Evolutionary conservation across 2,329 filamentous ascomycete species (phyloP).

Genomic region (Pestalotiopsis sp.): DNA sequence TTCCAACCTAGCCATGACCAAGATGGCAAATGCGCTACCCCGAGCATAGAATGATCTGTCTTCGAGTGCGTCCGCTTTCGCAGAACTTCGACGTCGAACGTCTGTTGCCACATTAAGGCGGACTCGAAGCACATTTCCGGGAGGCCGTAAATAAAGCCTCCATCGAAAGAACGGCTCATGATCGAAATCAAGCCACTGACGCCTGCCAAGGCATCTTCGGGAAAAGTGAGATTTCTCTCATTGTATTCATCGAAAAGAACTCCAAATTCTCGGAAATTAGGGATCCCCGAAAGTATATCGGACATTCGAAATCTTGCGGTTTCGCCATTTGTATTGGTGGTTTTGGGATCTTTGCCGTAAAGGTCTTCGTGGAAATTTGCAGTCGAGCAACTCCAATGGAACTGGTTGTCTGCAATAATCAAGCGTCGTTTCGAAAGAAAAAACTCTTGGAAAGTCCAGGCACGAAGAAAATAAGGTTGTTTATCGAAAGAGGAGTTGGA

Average conservation of each 20-base stretch:
- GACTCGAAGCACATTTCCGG: slow-evolving; percentile 1
- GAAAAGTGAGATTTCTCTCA: neutral
- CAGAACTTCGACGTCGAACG: neutral
- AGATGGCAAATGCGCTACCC: neutral
- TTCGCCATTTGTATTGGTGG: neutral
- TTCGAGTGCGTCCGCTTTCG: neutral
- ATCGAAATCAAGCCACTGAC: neutral
- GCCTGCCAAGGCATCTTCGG: slow-evolving; percentile 9
- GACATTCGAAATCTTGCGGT: neutral
- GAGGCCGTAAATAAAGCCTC: slow-evolving; percentile 2
- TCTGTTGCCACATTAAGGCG: neutral
- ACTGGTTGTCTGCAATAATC: neutral
- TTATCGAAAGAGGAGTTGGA: no score
- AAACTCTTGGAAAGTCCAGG: slow-evolving; percentile 11
- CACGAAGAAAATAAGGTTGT: slow-evolving; percentile 1
- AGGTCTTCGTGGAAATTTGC: neutral
- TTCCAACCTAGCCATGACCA: slow-evolving; percentile 11
- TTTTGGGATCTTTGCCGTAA: neutral
- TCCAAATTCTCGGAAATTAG: neutral
- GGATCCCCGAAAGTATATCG: neutral
- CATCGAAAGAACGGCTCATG: neutral
- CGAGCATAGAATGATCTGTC: neutral
- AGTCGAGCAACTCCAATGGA: slow-evolving; percentile 1
- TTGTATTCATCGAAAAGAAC: neutral
- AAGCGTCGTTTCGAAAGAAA: neutral